Evolutionary conservation across 2,329 filamentous ascomycete genomes (phyloP), one percentile per base, ranked within the genome.

Genomic region (Chrysoporthe austroafricana): DNA sequence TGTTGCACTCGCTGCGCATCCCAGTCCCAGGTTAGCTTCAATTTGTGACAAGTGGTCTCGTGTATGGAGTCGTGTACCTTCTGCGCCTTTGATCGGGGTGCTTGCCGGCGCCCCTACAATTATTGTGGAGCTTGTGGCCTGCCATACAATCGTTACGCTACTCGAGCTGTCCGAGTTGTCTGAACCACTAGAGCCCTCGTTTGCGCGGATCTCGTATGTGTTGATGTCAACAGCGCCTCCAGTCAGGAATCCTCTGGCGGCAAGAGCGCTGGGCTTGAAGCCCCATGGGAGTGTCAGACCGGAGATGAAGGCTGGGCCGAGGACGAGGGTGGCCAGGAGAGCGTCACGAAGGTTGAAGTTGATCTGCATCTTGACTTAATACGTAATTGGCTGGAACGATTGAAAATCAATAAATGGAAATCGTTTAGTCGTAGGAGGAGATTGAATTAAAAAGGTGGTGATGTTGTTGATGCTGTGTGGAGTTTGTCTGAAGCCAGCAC

Each of bases 271-370:
- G n/a, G 59, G 21, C 42, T 58, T 44, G 52, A 46, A 36, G 52
- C 18, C 32, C 62, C 62, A 64, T 26, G 63, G 66, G 14, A 68
- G 50, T 0, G 59, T 34, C 16, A 68, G 63, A n/a, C 50, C 36
- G 39, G 66, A 62, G 46, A 64, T 68, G 52, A 66, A 18, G 39
- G 58, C 59, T 13, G 66, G 66, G 63, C 63, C 66, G 63, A 68
- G 63, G 5, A 68, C 18, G 21, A 62, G 52, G 34, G 64, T 43
- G 50, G 63, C 66, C 34, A 68, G n/a, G n/a, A 66, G 43, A 8
- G 63, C 66, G 36, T 59, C 63, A 16, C 46, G 60, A 58, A 68
- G 63, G 54, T 52, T 43, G 26, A 46, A 26, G 42, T 26, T 64
- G 34, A 42, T 56, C 58, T 68, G 63, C 66, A 68, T 68, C 21